These are phyloP conservation scores for Globisporangium mamillatum DNA, from an alignment of 352 stramenopile species.

Conservation along the genomic window DNA sequence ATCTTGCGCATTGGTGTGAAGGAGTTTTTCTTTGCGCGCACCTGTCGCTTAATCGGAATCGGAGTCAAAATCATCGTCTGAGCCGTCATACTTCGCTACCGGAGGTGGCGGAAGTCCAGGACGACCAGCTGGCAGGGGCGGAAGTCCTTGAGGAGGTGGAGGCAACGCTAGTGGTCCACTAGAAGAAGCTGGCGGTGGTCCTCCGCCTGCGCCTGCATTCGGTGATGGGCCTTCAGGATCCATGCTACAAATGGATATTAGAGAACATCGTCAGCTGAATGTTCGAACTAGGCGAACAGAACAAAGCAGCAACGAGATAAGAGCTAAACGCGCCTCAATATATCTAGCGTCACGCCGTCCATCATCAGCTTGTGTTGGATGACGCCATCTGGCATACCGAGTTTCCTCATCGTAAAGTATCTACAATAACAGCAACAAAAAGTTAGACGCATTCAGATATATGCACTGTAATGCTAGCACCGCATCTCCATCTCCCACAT, in stretches of 20 bases:
- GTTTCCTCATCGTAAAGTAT: constrained; percentile 85
- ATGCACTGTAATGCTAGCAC: not conserved
- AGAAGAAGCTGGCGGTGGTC: constrained; percentile 6
- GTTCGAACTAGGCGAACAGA: not conserved
- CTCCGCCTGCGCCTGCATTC: constrained; percentile 30
- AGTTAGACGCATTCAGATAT: not conserved
- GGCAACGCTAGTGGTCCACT: constrained; percentile 17
- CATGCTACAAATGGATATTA: constrained; percentile 40
- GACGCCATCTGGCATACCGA: constrained; percentile 72
- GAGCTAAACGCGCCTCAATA: constrained; percentile 43
- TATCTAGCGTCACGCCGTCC: constrained; percentile 68
- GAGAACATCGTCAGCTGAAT: not conserved
- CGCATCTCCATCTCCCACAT: not conserved
- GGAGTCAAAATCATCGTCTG: constrained; percentile 56
- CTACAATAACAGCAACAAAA: constrained; percentile 25
- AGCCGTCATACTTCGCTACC: constrained; percentile 28
- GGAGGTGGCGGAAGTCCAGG: constrained; percentile 48
- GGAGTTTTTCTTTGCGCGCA: not conserved
- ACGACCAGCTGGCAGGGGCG: constrained; percentile 28
- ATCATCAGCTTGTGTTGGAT: constrained; percentile 83
- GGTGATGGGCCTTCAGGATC: constrained; percentile 75
- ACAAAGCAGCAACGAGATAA: not conserved
- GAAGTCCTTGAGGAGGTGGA: constrained; percentile 31
- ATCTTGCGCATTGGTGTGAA: not conserved
- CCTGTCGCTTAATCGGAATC: constrained; percentile 22